phyloP scores from a whole-genome alignment of 2,329 filamentous ascomycete genomes.

The Ophiostoma perfectum region DNA sequence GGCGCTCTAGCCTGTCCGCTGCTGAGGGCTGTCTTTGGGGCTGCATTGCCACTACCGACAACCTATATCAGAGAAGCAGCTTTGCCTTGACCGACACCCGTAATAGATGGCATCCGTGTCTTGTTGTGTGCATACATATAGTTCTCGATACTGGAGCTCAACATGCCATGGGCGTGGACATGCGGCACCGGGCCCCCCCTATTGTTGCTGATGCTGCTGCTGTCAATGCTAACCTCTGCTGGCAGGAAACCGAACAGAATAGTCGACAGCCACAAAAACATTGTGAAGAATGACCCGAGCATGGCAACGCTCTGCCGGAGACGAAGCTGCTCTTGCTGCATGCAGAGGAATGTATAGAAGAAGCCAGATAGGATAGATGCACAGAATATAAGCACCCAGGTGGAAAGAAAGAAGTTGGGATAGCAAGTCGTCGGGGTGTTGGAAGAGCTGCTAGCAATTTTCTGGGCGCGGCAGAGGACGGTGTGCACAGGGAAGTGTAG shows the following conservation, averaged over 20 bases:
- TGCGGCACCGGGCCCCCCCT: neutral
- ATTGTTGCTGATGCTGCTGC: too few relatives aligned
- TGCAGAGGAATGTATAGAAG: constrained; percentile 14
- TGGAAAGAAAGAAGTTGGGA: constrained; percentile 25
- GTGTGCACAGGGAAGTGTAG: constrained; percentile 23
- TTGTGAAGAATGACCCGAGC: constrained; percentile 15
- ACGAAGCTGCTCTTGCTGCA: constrained; percentile 20
- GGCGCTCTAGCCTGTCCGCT: neutral
- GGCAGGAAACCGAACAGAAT: constrained; percentile 21
- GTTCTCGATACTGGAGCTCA: constrained; percentile 22
- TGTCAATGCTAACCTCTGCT: neutral
- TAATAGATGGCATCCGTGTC: neutral
- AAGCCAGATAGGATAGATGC: neutral
- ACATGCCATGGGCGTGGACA: constrained; percentile 23
- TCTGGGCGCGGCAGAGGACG: constrained; percentile 13
- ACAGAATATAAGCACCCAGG: constrained; percentile 20
- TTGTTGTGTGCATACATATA: constrained; percentile 16
- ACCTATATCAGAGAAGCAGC: constrained; percentile 3
- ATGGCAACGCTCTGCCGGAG: constrained; percentile 19
- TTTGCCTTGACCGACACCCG: neutral
- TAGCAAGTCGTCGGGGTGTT: constrained; percentile 13
- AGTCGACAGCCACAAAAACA: constrained; percentile 20
- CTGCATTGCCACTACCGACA: neutral
- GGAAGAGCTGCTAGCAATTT: neutral
- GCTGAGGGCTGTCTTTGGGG: neutral